Conservation (phyloP, 768 basidiomycete species). For the Dendrothele bispora region DNA sequence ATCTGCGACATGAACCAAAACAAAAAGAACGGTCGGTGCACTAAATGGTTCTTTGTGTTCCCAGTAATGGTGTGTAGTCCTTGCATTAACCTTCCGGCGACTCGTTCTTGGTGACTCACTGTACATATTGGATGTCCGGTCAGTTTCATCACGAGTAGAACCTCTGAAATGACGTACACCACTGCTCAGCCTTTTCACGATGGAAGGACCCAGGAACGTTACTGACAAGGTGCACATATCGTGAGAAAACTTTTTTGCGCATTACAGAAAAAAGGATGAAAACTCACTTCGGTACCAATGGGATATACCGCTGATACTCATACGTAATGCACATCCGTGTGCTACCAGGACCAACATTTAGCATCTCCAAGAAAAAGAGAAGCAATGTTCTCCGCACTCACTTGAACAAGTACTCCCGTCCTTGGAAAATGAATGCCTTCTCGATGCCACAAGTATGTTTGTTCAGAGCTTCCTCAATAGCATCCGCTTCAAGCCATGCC, state of each 20-base stretch:
- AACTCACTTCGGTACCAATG: slow-evolving; percentile 55
- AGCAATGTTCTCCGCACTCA: slow-evolving; percentile 43
- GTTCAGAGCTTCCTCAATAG: slow-evolving; percentile 61
- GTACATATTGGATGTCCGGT: slow-evolving; percentile 9
- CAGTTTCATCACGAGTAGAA: slow-evolving; percentile 2
- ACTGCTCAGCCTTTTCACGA: slow-evolving; percentile 61
- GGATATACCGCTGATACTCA: slow-evolving; percentile 66
- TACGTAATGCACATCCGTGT: slow-evolving; percentile 70
- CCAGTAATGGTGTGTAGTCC: slow-evolving; percentile 65
- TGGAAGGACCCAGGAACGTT: slow-evolving; percentile 47
- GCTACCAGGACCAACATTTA: no score
- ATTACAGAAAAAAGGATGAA: slow-evolving; percentile 5
- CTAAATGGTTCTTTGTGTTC: slow-evolving; percentile 44
- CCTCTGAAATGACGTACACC: slow-evolving; percentile 47
- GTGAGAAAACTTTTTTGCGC: no score
- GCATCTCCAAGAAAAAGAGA: no score
- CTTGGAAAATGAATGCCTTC: slow-evolving; percentile 65
- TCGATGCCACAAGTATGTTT: slow-evolving; percentile 68
- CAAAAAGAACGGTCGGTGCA: slow-evolving; percentile 62
- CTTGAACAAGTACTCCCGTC: slow-evolving; percentile 78
- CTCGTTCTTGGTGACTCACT: slow-evolving; percentile 63
- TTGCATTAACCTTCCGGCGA: slow-evolving; percentile 59
- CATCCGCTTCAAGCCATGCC: slow-evolving; percentile 72
- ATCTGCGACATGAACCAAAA: slow-evolving; percentile 81
- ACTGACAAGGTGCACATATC: no score